These are phyloP conservation scores for Cucumis hystrix DNA, from an alignment of 306 rosid species.

Conservation along the genomic window DNA sequence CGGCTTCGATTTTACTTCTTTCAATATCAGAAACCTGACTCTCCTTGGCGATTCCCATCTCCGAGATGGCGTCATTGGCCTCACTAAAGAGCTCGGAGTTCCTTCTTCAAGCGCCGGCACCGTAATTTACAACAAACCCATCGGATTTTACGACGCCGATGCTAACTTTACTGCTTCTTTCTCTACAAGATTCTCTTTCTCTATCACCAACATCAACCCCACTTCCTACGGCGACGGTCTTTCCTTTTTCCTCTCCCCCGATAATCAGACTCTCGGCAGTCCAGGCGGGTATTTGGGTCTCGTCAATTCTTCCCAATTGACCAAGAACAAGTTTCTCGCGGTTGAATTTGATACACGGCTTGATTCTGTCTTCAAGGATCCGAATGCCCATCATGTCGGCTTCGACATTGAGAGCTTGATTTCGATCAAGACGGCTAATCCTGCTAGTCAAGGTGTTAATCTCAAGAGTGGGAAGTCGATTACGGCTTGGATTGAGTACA, in stretches of 20 bases:
- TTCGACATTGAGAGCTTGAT: constrained; percentile 32
- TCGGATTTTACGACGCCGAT: constrained; percentile 27
- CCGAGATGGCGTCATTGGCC: constrained; percentile 52
- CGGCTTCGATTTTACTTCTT: constrained; percentile 37
- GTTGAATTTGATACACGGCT: constrained; percentile 51
- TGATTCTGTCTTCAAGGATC: constrained; percentile 29
- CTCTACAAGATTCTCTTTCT: constrained; percentile 49
- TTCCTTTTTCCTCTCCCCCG: constrained; percentile 49
- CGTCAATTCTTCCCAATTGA: constrained; percentile 24
- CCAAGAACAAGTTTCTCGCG: constrained; percentile 30
- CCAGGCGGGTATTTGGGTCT: constrained; percentile 31
- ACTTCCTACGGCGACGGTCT: constrained; percentile 47
- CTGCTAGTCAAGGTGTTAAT: constrained; percentile 30
- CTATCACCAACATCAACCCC: constrained; percentile 38
- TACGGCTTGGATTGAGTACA: constrained; percentile 71
- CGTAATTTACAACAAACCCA: constrained; percentile 37
- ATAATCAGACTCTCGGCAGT: constrained; percentile 26
- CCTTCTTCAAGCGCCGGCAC: constrained; percentile 63
- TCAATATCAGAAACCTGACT: constrained; percentile 64
- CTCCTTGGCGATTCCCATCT: constrained; percentile 78
- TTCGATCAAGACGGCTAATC: constrained; percentile 38
- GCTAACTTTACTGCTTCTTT: constrained; percentile 51
- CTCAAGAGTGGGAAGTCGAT: constrained; percentile 44
- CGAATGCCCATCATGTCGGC: constrained; percentile 51
- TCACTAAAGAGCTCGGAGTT: constrained; percentile 48